Conservation (phyloP, 1,139 yeast species). For the Waltiozyma sp. region DNA sequence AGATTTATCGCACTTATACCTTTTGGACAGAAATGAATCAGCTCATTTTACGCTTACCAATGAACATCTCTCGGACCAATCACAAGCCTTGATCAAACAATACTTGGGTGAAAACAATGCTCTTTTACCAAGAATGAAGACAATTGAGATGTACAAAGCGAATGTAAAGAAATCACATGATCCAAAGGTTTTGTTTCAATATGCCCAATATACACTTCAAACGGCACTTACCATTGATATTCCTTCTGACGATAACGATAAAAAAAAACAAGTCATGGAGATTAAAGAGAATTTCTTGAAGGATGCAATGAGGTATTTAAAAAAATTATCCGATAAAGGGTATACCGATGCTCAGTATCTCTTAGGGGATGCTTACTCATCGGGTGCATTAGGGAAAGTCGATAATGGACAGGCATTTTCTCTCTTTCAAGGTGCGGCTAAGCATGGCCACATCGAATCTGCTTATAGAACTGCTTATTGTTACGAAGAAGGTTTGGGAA, state of each 20-base stretch:
- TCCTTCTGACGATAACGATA: slow-evolving; percentile 3
- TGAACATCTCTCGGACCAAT: slow-evolving; percentile 27
- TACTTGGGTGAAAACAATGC: slow-evolving; percentile 42
- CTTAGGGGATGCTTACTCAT: slow-evolving; percentile 76
- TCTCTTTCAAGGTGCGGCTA: slow-evolving; percentile 82
- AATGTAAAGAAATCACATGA: slow-evolving; percentile 81
- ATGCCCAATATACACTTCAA: slow-evolving; percentile 84
- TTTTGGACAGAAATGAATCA: slow-evolving; percentile 22
- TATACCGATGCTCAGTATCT: slow-evolving; percentile 85
- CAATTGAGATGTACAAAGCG: slow-evolving; percentile 77
- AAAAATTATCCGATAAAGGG: slow-evolving; percentile 69
- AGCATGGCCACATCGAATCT: slow-evolving; percentile 84
- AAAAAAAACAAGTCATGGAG: slow-evolving; percentile 2
- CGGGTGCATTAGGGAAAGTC: slow-evolving; percentile 79
- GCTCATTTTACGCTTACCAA: slow-evolving; percentile 27
- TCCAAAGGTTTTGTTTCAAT: slow-evolving; percentile 76
- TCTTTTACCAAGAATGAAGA: slow-evolving; percentile 69
- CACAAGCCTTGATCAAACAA: slow-evolving; percentile 29
- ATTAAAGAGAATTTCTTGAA: slow-evolving; percentile 40
- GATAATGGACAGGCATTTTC: slow-evolving; percentile 68
- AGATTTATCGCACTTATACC: slow-evolving; percentile 28
- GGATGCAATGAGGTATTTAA: slow-evolving; percentile 66
- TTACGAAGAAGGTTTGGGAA: slow-evolving; percentile 89
- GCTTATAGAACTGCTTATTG: slow-evolving; percentile 88
- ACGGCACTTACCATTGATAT: slow-evolving; percentile 57